Evolutionary conservation across 2,329 filamentous ascomycete species (phyloP), one percentile per base, ranked within the genome.

Genomic region (Monosporascus sp.): DNA sequence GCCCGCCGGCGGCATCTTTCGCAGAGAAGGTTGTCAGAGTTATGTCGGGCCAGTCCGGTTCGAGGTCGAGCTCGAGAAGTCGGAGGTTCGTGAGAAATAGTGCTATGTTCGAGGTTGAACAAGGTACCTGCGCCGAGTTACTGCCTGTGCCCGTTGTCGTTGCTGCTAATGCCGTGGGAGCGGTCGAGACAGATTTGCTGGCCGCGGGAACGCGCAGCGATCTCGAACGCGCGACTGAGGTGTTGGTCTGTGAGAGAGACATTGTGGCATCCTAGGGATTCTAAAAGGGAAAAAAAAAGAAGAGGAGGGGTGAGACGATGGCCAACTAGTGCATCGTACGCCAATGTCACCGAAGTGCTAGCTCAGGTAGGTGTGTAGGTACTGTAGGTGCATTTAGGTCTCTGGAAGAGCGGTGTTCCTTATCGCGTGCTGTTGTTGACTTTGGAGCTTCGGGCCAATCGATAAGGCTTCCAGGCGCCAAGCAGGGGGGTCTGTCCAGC

Each of bases 21-120:
- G 78, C 75, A 3, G 83, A 82, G 66, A 97, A 90, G 2, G 87
- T 88, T 49, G 86, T 77, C 0, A 78, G 67, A 1, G 82, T 85
- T 53, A 97, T 88, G 18, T 73, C 78, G 0, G 93, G 93, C 89
- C 92, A 97, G 71, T 95, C 90, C 1, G 82, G 75, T 0, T 79
- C 79, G 49, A 80, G 74, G 64, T 96, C 88, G 31, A 97, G 80
- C 63, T 95, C 84, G 25, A 99, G 79, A 3, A 97, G 81, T 39
- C 86, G 87, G 41, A 97, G 72, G 66, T 96, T 96, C 37, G 87
- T 90, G 50, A 96, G 75, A 67, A 97, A 94, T 11, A 91, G 76
- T 17, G 78, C 70, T 37, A 87, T 65, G 61, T 84, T 77, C 17
- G 79, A 79, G 17, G 78, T 74, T 41, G 73, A 67, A 67, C 59